Evolutionary conservation across 768 basidiomycete species (phyloP), one percentile per base, ranked within the genome.

Genomic region (Naganishia kalamii): DNA sequence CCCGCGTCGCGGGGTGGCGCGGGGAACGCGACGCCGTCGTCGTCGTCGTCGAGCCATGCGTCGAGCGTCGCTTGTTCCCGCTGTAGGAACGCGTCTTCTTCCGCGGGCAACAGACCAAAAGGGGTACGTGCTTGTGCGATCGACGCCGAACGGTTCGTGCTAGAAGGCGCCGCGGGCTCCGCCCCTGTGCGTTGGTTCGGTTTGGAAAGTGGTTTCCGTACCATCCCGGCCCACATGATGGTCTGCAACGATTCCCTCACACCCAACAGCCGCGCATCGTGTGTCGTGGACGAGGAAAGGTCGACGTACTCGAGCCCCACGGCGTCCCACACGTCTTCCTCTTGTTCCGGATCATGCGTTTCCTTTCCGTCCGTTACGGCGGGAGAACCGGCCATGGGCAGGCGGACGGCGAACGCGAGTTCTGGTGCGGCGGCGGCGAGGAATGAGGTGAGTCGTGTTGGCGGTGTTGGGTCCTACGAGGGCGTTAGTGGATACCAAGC

Each of bases 171-270:
- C 23, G 25, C 11, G 12, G 23, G 7, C 21, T 7, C 11, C 25
- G 48, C 8, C 21, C 21, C 13, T 50, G 10, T 30, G 48, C 23
- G 35, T 25, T 6, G 12, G 1, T 25, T 4, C 8, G 54, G 54
- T 25, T 44, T 8, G 12, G 7, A 15, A 13, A 67, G 41, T 17
- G 70, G 60, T 65, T 72, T 75, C 30, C 72, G 67, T 8, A 52
- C 46, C 75, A 76, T 74, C 5, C 60, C 57, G 1, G 75, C 73
- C 75, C 75, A 76, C 41, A 74, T 62, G 59, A 74, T 72, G 29
- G 75, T 74, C 60, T 69, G 67, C 3, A 76, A 60, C n/a, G 75
- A 74, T 47, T 74, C 70, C 17, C 72, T 60, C 8, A 74, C 63
- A 25, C 29, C 4, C 13, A 66, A 66, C 12, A 63, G 33, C 46